Conservation (phyloP, 2,329 filamentous ascomycete species). For the Claviceps quebecensis region DNA sequence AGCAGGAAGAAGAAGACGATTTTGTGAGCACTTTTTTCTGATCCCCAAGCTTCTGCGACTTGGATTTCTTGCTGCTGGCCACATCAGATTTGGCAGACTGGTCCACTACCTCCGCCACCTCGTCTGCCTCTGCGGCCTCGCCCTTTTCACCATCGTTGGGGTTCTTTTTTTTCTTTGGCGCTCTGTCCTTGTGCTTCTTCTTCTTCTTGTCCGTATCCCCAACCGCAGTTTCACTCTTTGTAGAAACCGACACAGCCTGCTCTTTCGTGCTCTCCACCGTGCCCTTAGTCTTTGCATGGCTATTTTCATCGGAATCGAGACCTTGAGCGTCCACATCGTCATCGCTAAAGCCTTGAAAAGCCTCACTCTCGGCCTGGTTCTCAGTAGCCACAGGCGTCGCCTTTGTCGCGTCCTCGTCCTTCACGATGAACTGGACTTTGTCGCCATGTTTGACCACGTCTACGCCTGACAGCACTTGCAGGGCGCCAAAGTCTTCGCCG, state of each 20-base stretch:
- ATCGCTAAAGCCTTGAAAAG: conserved; percentile 55
- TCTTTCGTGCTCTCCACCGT: conserved; percentile 12
- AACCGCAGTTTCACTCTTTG: neutral
- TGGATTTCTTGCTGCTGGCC: conserved; percentile 5
- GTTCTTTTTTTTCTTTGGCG: neutral
- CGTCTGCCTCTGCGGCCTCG: conserved; percentile 8
- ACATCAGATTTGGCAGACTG: conserved; percentile 4
- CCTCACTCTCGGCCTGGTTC: conserved; percentile 29
- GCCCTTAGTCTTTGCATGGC: conserved; percentile 17
- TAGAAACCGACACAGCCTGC: neutral
- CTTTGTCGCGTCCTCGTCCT: conserved; percentile 10
- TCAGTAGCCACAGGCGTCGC: conserved; percentile 9
- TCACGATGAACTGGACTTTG: conserved; percentile 41
- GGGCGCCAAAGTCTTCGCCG: conserved; percentile 82
- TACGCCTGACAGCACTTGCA: conserved; percentile 86
- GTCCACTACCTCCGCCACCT: conserved; percentile 11
- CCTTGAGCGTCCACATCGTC: conserved; percentile 18
- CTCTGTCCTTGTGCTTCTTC: neutral
- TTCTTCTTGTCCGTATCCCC: neutral
- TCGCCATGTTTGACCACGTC: conserved; percentile 60
- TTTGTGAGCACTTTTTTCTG: conserved; percentile 19
- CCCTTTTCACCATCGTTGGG: neutral
- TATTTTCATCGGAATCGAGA: conserved; percentile 20
- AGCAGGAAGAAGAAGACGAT: conserved; percentile 26
- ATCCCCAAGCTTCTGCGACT: conserved; percentile 20